Evolutionary conservation across 2,329 filamentous ascomycete species (phyloP).

Genomic region (Alternaria novae-zelandiae): DNA sequence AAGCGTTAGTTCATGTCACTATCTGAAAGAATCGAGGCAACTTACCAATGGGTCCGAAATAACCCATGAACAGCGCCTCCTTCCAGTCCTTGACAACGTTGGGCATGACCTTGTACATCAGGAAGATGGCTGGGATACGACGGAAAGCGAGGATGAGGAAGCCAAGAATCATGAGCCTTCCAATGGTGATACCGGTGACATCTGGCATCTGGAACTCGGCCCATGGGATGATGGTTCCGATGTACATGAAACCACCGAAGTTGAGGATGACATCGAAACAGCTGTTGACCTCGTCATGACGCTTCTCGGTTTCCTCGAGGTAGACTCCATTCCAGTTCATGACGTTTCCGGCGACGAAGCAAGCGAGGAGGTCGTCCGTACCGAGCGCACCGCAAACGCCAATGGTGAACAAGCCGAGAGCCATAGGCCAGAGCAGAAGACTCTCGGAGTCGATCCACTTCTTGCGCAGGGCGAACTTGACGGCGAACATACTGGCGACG

Average conservation of each 20-base stretch:
- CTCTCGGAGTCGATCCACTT: constrained; percentile 60
- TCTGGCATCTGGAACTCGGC: constrained; percentile 60
- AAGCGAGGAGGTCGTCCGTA: constrained; percentile 66
- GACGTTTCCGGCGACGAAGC: constrained; percentile 64
- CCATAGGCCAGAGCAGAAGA: constrained; percentile 59
- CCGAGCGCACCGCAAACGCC: constrained; percentile 63
- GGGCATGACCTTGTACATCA: constrained; percentile 64
- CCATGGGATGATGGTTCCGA: constrained; percentile 65
- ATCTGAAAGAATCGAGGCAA: background rate
- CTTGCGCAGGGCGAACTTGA: constrained; percentile 50
- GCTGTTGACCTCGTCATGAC: constrained; percentile 67
- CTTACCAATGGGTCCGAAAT: constrained; percentile 54
- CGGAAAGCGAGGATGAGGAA: constrained; percentile 62
- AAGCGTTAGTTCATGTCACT: background rate
- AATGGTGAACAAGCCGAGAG: constrained; percentile 60
- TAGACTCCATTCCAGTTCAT: constrained; percentile 70
- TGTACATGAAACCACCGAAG: constrained; percentile 66
- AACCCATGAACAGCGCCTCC: constrained; percentile 67
- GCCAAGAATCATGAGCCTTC: constrained; percentile 59
- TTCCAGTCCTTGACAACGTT: constrained; percentile 59
- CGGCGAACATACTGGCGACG: constrained; percentile 54
- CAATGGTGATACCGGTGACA: constrained; percentile 60
- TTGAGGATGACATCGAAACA: constrained; percentile 65
- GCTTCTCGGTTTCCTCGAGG: constrained; percentile 60
- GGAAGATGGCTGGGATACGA: constrained; percentile 63